Evolutionary conservation across 139 green algal genomes (phyloP), one percentile per base, ranked within the genome.

Genomic region (Chlamydomonas schloesseri): DNA sequence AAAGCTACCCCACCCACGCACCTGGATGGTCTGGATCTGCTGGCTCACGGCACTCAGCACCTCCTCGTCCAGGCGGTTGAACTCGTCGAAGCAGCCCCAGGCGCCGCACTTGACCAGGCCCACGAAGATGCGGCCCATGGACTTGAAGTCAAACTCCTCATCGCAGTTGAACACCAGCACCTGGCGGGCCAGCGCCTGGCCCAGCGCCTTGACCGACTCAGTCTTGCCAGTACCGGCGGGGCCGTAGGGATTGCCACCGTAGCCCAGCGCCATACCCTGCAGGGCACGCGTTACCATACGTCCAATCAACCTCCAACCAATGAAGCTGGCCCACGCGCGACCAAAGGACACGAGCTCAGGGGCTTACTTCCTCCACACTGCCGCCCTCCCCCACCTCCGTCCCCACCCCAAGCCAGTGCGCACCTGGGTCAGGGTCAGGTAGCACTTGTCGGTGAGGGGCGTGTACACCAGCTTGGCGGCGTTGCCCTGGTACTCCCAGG

Each of bases 81-180:
- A 97, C 91, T 98, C 95, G 82, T 98, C 95, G 79, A 98, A 98
- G 91, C 95, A 98, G 87, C 95, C 95, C 95, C 95, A 98, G 2
- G 94, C 94, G 42, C 95, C 95, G 73, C 94, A 97, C 80, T 92
- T 93, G 68, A 97, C 71, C 50, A 98, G 93, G 31, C 95, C 95
- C 69, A 95, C 87, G 76, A 98, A 97, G 86, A 98, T 97, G 81
- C 95, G 92, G 14, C 91, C 94, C 92, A 98, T 96, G 28, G 87
- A 89, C 60, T 91, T 88, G 86, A 96, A 94, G 82, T 98, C 95
- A 89, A 98, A 98, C 87, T 96, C 90, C 87, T 96, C 95, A 60
- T 97, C 94, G 88, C 95, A 98, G 73, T 98, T 98, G 91, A 98
- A 98, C 58, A 98, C 95, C 24, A 98, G 90, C 65, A 97, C 94